phyloP scores from a whole-genome alignment of 495 filamentous ascomycete genomes.

The Darksidea phi region DNA sequence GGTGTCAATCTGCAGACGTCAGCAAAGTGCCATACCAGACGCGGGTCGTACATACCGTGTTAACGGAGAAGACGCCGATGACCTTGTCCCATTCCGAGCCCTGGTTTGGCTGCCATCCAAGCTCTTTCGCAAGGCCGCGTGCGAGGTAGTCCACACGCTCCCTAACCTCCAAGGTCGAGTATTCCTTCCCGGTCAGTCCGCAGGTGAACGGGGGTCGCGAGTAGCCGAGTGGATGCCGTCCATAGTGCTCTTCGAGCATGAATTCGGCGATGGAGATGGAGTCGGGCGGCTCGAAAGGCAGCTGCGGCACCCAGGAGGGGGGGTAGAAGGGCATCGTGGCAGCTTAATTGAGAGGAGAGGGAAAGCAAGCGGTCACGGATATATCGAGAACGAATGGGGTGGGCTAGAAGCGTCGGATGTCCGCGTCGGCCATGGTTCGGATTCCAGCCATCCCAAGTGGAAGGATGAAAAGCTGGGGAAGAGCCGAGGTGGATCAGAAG shows the following conservation, averaged over 20 bases:
- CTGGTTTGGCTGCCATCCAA: slow-evolving; percentile 71
- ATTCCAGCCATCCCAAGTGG: too few species aligned
- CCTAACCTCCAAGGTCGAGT: slow-evolving; percentile 63
- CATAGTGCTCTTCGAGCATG: slow-evolving; percentile 72
- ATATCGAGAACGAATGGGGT: too few species aligned
- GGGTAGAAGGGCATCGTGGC: slow-evolving; percentile 73
- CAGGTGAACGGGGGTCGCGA: slow-evolving; percentile 79
- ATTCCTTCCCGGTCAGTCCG: slow-evolving; percentile 70
- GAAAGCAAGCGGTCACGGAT: too few species aligned
- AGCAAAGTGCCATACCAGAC: not conserved
- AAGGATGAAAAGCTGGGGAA: too few species aligned
- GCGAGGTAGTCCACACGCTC: slow-evolving; percentile 70
- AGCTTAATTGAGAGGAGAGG: not conserved
- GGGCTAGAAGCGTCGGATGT: too few species aligned
- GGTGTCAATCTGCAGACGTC: slow-evolving; percentile 67
- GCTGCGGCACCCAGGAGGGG: slow-evolving; percentile 64
- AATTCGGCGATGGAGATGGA: slow-evolving; percentile 76
- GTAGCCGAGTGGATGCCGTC: slow-evolving; percentile 61
- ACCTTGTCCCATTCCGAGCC: slow-evolving; percentile 88
- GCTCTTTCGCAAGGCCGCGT: slow-evolving; percentile 65
- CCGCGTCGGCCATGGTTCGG: too few species aligned
- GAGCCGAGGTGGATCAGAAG: too few species aligned
- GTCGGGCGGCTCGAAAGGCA: slow-evolving; percentile 70
- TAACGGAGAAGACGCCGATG: slow-evolving; percentile 71
- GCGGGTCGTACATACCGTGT: slow-evolving; percentile 60